Evolutionary conservation across 345 rosid genomes (phyloP).

Genomic region (Corymbia maculata): DNA sequence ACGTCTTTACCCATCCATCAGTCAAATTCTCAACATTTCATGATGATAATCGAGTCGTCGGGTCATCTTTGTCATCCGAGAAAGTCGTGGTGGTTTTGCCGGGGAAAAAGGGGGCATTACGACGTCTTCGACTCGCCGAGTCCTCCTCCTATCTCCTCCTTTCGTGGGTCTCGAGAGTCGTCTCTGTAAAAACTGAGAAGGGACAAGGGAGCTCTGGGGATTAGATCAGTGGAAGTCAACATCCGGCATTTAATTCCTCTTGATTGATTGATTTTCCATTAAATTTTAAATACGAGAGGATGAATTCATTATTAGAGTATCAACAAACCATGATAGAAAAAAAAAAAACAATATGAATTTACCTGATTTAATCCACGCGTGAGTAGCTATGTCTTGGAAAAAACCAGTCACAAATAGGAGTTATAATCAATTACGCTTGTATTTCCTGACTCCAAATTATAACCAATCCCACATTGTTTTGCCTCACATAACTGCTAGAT

Average conservation of each 20-base stretch:
- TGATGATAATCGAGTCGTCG: background rate
- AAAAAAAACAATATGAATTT: too few relatives aligned
- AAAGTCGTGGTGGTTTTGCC: background rate
- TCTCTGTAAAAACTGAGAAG: background rate
- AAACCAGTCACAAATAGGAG: background rate
- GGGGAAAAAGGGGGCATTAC: background rate
- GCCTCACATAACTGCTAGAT: background rate
- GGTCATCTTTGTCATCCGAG: background rate
- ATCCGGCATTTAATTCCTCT: background rate
- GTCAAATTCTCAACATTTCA: background rate
- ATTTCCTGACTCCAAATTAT: background rate
- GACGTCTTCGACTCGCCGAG: background rate
- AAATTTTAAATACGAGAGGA: background rate
- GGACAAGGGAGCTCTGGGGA: background rate
- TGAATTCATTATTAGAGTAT: background rate
- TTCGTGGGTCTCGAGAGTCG: background rate
- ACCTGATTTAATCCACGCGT: accelerated
- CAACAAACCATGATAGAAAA: background rate
- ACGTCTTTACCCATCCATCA: background rate
- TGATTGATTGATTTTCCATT: background rate
- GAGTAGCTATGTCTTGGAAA: background rate
- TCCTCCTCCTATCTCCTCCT: background rate
- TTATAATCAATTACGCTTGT: background rate
- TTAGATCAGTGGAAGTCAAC: background rate
- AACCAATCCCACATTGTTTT: background rate